These are phyloP conservation scores for Dunaliella sp. DNA, from an alignment of 139 green algal species.

Conservation along the genomic window DNA sequence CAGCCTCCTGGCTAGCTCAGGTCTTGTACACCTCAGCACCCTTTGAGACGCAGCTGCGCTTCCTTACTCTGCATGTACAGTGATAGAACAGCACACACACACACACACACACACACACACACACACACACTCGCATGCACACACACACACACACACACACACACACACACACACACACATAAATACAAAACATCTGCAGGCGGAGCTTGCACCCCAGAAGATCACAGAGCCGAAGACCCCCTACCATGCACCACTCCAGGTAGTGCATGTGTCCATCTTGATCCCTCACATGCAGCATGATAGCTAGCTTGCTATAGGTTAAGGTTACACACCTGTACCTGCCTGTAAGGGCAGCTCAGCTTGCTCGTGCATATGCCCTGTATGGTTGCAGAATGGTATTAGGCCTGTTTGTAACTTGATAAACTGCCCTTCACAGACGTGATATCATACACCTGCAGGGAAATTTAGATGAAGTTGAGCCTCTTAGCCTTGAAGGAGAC, in stretches of 20 bases:
- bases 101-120: neutral
- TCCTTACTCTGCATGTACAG: too few relatives aligned
- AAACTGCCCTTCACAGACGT: neutral
- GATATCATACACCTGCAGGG: neutral
- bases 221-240: slow-evolving; percentile 11
- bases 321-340: neutral
- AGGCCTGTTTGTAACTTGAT: neutral
- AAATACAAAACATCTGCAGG: neutral
- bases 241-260: neutral
- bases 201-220: neutral
- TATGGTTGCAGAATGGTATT: neutral
- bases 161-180: neutral
- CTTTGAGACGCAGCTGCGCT: too few relatives aligned
- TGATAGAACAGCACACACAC: neutral
- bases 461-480: neutral
- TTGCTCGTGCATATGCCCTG: neutral
- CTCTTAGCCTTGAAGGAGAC: neutral
- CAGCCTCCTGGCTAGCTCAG: too few relatives aligned
- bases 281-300: too few relatives aligned
- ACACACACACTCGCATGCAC: neutral
- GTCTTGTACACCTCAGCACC: too few relatives aligned
- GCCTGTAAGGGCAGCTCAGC: neutral
- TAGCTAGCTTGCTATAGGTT: neutral
- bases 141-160: slow-evolving; percentile 1
- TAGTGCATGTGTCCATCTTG: neutral